These are phyloP conservation scores for Kwoniella pini DNA, from an alignment of 768 basidiomycete species.

Conservation along the genomic window DNA sequence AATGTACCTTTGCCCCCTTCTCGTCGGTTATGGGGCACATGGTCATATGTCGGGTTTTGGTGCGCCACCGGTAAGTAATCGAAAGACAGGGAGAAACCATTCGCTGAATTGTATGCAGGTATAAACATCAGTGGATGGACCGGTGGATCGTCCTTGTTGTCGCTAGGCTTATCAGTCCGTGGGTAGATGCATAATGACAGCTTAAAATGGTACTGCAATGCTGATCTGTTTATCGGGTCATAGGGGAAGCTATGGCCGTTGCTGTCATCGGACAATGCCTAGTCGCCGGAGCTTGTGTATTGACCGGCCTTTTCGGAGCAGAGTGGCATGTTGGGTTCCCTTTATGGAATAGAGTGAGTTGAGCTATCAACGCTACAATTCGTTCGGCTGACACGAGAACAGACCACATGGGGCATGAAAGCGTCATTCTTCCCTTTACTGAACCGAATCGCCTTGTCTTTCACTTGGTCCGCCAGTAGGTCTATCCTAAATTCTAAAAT, in stretches of 20 bases:
- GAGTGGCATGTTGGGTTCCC: conserved; percentile 48
- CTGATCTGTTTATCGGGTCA: no score
- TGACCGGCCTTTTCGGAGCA: conserved; percentile 41
- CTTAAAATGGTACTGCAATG: no score
- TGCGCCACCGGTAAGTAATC: conserved; percentile 13
- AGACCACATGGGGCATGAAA: conserved; percentile 36
- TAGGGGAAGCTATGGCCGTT: conserved; percentile 40
- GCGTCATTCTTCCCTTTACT: conserved; percentile 26
- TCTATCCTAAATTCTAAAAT: conserved; percentile 3
- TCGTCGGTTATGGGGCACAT: conserved; percentile 35
- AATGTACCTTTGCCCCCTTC: conserved; percentile 36
- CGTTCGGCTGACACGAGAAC: not conserved
- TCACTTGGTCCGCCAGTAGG: conserved; percentile 21
- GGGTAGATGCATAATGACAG: not conserved
- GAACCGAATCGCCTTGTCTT: conserved; percentile 20
- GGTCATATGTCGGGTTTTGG: conserved; percentile 41
- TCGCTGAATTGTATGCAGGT: not conserved
- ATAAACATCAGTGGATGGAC: conserved; percentile 43
- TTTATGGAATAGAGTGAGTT: conserved; percentile 39
- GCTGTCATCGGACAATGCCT: conserved; percentile 30
- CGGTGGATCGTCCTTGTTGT: conserved; percentile 36
- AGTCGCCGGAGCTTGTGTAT: conserved; percentile 29
- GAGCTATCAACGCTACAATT: no score
- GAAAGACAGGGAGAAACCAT: not conserved
- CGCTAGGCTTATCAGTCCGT: conserved; percentile 36